Conservation (phyloP, 148 eudicot genomes). For the Talinum fruticosum region DNA sequence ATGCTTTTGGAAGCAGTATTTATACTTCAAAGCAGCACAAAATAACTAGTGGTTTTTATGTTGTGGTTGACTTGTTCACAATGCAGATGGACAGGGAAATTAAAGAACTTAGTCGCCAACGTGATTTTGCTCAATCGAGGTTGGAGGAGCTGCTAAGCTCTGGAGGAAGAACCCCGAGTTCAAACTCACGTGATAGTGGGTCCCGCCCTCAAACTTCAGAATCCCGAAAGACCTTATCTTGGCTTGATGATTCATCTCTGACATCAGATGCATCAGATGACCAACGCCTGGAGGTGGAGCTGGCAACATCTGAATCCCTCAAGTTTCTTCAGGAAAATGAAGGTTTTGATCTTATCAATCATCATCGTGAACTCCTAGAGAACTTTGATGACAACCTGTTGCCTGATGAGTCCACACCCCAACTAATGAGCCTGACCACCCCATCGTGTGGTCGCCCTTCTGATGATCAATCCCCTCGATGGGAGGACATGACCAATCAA, state of each 20-base stretch:
- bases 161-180: conserved; percentile 27
- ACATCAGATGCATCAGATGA: conserved; percentile 64
- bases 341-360: conserved; percentile 24
- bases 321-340: conserved; percentile 36
- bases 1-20: background rate
- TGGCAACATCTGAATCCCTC: conserved; percentile 33
- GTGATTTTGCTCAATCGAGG: conserved; percentile 71
- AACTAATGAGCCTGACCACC: conserved; percentile 32
- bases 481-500: conserved; percentile 17
- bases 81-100: conserved; percentile 88
- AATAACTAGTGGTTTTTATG: background rate
- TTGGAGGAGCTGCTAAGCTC: conserved; percentile 55
- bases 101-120: conserved; percentile 64
- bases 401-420: conserved; percentile 44
- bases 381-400: conserved; percentile 44
- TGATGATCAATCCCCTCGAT: conserved; percentile 11
- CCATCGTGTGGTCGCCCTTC: conserved; percentile 34
- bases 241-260: conserved; percentile 60
- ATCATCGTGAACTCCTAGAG: conserved; percentile 33
- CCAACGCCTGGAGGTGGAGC: conserved; percentile 43
- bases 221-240: conserved; percentile 40
- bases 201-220: conserved; percentile 18
- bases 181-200: conserved; percentile 40
- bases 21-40: background rate
- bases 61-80: background rate